Evolutionary conservation across 768 basidiomycete species (phyloP), one percentile per base, ranked within the genome.

Genomic region (Boletus rubropictus): DNA sequence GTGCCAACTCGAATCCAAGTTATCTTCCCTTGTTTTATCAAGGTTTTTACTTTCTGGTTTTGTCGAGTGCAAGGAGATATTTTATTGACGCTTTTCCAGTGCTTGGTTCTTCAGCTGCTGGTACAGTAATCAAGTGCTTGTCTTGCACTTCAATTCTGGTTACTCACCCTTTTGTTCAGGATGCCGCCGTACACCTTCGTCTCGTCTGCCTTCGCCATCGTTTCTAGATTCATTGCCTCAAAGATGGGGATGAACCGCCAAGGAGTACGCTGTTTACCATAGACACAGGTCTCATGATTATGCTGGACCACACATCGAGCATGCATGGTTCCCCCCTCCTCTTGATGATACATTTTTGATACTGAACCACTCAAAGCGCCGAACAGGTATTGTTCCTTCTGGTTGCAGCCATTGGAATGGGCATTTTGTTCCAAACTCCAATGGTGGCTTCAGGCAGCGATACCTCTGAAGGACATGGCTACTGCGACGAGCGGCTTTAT

Each of bases 401-500:
- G n/a, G 62, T 89, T 24, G 73, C 84, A 11, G 77, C 83, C 5
- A 33, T 82, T 12, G 86, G 86, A 0, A 59, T 78, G 12, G 86
- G 85, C 0, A 75, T 72, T 53, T 64, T 89, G 34, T 84, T 84
- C 72, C 78, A 81, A 70, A 61, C 66, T 1, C 86, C 86, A 1
- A 66, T 89, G 12, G 84, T 89, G 48, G 84, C 65, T 91, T n/a
- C 89, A 92, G 64, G 85, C 87, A 12, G 82, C 88, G 0, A 92
- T 92, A 88, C 89, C 89, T 2, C 59, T 84, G 21, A 81, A 80
- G 50, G 86, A 89, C 52, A 89, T 91, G 86, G 87, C 89, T 1
- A 86, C 88, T 74, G 86, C 4, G 60, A 86, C 49, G 80, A 81
- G 81, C 1, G 79, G 85, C 0, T 85, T 83, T 53, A 76, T 77